A percentile compares a stretch with the other conserved stretches of the same genome.
phyloP scores from a whole-genome alignment of 108 stramenopile genomes.

The Hondaea fermentalgiana region DNA sequence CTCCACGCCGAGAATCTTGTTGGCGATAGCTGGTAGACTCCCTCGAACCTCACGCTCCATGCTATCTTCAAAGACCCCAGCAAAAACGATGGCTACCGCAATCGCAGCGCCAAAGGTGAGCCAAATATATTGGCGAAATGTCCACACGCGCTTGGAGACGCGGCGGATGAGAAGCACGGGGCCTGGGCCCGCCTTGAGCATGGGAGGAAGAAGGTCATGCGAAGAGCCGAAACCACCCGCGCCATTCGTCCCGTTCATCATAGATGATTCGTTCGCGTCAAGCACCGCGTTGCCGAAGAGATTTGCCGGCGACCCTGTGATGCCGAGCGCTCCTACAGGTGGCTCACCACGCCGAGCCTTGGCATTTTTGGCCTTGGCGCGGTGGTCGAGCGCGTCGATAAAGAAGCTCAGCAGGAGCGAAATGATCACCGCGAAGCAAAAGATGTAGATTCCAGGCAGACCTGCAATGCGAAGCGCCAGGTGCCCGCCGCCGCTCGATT shows the following conservation, averaged over 20 bases:
- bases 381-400: slow-evolving; percentile 56
- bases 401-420: slow-evolving; percentile 62
- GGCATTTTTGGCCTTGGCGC: background rate
- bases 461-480: slow-evolving; percentile 58
- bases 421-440: slow-evolving; percentile 66
- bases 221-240: too few species aligned
- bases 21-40: slow-evolving; percentile 57
- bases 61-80: slow-evolving; percentile 52
- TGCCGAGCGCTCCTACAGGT: background rate
- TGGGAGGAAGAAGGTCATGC: slow-evolving; percentile 29
- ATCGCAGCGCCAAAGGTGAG: background rate
- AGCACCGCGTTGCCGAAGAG: background rate
- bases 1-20: slow-evolving; percentile 63
- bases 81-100: slow-evolving; percentile 36
- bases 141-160: background rate
- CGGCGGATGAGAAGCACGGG: slow-evolving; percentile 20
- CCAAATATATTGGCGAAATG: background rate
- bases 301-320: background rate
- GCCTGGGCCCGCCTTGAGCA: slow-evolving; percentile 29
- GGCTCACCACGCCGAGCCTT: background rate
- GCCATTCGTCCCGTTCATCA: background rate
- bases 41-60: slow-evolving; percentile 68
- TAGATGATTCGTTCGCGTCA: slow-evolving; percentile 15
- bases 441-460: slow-evolving; percentile 65
- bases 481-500: slow-evolving; percentile 54